Evolutionary conservation across 306 rosid genomes (phyloP).

Genomic region (Cicer arietinum): DNA sequence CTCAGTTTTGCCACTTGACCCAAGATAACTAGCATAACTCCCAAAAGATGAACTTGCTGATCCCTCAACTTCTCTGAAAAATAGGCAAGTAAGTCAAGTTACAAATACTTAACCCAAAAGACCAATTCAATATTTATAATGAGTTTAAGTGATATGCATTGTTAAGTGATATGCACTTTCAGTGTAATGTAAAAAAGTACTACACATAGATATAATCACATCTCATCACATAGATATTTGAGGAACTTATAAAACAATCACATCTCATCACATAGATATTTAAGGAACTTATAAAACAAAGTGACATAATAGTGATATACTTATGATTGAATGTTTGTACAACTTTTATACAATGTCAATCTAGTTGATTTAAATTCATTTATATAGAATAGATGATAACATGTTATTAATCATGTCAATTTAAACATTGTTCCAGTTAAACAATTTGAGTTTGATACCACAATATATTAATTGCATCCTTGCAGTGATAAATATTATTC

Average conservation of each 20-base stretch:
- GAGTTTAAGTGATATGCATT: no score
- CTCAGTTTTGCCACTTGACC: constrained; percentile 27
- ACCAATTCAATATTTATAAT: not conserved
- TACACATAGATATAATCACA: no score
- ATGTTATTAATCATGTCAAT: not conserved
- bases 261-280: no score
- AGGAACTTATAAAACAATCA: no score
- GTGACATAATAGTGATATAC: no score
- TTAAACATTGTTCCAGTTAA: not conserved
- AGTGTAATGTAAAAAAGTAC: no score
- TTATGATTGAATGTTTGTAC: no score
- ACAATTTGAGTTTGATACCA: not conserved
- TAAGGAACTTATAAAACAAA: no score
- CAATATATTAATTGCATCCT: not conserved
- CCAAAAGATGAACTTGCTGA: constrained; percentile 54
- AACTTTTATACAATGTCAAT: no score
- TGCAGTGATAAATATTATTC: no score
- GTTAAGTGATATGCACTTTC: no score
- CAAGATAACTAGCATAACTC: constrained; percentile 38
- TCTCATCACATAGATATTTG: no score
- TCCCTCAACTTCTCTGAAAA: constrained; percentile 75
- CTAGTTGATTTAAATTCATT: not conserved
- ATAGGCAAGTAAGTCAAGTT: not conserved
- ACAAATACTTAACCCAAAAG: not conserved
- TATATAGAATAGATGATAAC: not conserved